Conservation (phyloP, 1,284 basidiomycete genomes). For the Cutaneotrichosporon sp. region DNA sequence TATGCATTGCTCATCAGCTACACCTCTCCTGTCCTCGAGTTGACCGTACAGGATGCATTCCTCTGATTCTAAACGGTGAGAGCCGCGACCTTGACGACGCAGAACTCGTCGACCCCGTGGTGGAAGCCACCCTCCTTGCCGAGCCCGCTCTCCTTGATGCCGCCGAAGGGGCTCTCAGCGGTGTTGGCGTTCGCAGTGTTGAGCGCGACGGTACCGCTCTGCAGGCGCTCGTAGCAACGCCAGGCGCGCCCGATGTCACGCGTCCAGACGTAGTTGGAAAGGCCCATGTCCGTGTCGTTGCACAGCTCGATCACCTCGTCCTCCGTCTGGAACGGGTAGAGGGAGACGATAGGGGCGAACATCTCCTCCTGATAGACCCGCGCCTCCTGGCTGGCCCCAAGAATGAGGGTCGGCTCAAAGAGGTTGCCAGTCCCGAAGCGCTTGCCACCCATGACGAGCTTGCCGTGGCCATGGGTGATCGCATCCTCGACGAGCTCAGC, state of each 20-base stretch:
- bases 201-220: conserved; percentile 78
- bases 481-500: conserved; percentile 79
- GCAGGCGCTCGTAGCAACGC: conserved; percentile 88
- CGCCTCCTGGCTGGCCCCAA: conserved; percentile 70
- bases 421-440: conserved; percentile 59
- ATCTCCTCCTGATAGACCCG: conserved; percentile 73
- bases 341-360: conserved; percentile 66
- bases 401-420: conserved; percentile 81
- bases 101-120: conserved; percentile 27
- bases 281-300: conserved; percentile 76
- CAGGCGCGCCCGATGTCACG: conserved; percentile 82
- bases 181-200: conserved; percentile 80
- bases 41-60: background rate
- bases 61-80: conserved; percentile 6
- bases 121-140: conserved; percentile 31
- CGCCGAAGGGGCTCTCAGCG: conserved; percentile 83
- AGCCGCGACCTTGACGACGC: conserved; percentile 22
- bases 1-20: too few species aligned
- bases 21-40: background rate
- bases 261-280: conserved; percentile 90
- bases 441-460: conserved; percentile 80
- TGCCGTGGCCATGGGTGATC: conserved; percentile 72
- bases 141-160: conserved; percentile 53
- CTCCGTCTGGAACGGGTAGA: conserved; percentile 80
- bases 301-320: conserved; percentile 82